Conservation (phyloP, 2,329 filamentous ascomycete genomes). For the Penicillium palitans region DNA sequence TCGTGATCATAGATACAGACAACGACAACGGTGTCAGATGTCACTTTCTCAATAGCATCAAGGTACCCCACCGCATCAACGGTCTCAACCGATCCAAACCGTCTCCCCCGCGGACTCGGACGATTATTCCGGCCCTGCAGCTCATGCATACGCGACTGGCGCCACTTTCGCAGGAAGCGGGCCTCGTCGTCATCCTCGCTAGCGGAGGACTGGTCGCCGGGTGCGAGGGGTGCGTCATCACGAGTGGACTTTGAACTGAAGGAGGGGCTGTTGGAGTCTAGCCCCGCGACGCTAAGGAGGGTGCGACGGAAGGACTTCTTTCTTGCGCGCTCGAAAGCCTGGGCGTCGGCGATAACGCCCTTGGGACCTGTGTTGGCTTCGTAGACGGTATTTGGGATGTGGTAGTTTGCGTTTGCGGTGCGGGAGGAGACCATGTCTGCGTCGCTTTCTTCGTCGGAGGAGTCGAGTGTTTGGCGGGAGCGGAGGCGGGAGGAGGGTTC, state of each 20-base stretch:
- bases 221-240: slow-evolving; percentile 24
- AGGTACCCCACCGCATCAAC: slow-evolving; percentile 91
- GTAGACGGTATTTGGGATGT: slow-evolving; percentile 47
- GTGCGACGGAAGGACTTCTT: slow-evolving; percentile 50
- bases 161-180: slow-evolving; percentile 79
- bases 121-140: slow-evolving; percentile 67
- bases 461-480: slow-evolving; percentile 25
- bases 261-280: slow-evolving; percentile 30
- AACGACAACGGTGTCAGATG: slow-evolving; percentile 77
- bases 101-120: slow-evolving; percentile 72
- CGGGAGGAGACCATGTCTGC: slow-evolving; percentile 38
- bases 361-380: slow-evolving; percentile 54
- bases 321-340: slow-evolving; percentile 51
- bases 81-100: slow-evolving; percentile 75
- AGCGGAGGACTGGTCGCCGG: slow-evolving; percentile 19
- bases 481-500: slow-evolving; percentile 23
- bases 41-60: slow-evolving; percentile 92
- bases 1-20: slow-evolving; percentile 90
- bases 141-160: slow-evolving; percentile 75
- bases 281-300: slow-evolving; percentile 38
- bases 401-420: slow-evolving; percentile 38
- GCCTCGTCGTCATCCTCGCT: slow-evolving; percentile 71
- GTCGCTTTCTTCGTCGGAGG: slow-evolving; percentile 36
- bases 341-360: slow-evolving; percentile 53
- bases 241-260: slow-evolving; percentile 27